Conservation (phyloP, 768 basidiomycete genomes). For the Polyporus arcularius region DNA sequence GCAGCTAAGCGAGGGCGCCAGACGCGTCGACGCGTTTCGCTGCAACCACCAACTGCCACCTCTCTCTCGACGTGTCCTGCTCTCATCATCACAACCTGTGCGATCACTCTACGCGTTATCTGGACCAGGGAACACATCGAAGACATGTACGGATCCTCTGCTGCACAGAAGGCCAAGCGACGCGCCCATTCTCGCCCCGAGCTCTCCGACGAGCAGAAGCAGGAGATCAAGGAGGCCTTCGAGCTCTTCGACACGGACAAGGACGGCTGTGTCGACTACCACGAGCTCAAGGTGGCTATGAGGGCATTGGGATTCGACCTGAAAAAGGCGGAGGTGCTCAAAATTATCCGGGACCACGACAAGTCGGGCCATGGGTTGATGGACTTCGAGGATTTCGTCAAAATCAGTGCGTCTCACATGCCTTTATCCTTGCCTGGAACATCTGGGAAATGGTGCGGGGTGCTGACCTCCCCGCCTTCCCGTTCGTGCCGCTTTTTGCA, state of each 20-base stretch:
- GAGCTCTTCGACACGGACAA: conserved; percentile 99
- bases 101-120: conserved; percentile 5
- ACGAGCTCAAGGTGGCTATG: conserved; percentile 99
- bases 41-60: background rate
- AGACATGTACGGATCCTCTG: conserved; percentile 43
- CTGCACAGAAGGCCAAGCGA: conserved; percentile 73
- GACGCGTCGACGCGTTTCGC: conserved; percentile 9
- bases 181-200: conserved; percentile 78
- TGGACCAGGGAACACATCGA: too few species aligned
- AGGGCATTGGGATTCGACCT: conserved; percentile 95
- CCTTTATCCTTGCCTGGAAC: conserved; percentile 13
- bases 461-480: background rate
- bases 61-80: background rate
- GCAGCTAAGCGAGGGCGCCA: background rate
- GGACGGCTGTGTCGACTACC: conserved; percentile 94
- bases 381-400: conserved; percentile 91
- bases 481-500: conserved; percentile 32
- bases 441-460: background rate
- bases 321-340: conserved; percentile 98
- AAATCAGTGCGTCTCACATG: conserved; percentile 74
- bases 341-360: conserved; percentile 89
- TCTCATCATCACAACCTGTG: background rate
- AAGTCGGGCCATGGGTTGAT: conserved; percentile 81
- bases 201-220: conserved; percentile 85
- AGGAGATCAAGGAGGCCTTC: conserved; percentile 98